Evolutionary conservation across 257 asterid genomes (phyloP), one percentile per base, ranked within the genome.

Genomic region (Solanum clarkiae): DNA sequence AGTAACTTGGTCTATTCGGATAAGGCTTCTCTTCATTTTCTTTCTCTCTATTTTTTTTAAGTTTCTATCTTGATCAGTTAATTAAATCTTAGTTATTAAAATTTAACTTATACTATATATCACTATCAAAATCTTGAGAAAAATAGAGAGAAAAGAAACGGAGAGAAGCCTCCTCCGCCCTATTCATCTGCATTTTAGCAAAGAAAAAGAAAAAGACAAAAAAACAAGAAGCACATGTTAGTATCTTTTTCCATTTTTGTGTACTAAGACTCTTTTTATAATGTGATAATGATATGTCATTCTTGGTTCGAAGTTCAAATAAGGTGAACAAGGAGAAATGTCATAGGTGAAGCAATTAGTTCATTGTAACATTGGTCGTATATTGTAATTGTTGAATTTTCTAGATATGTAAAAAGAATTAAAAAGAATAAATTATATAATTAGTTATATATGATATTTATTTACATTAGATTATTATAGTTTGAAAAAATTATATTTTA

Each of bases 161-260:
- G 4, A 32, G 0, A 32, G 0, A 0, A 3, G 36, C 3, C 36
- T 32, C 3, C 36, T 3, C 36, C 36, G 4, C 0, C 4, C 36
- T 1, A 32, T 32, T 32, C 36, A 32, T 32, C 36, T 32, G 36
- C 36, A 9, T 74, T 22, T 44, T 45, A 74, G 57, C n/a, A 45
- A 72, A 47, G 13, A 59, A 57, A 8, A 18, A 59, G 65, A 0
- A 4, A n/a, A 59, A 59, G n/a, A 6, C 1, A 55, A 54, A 14
- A 53, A 53, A 18, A 57, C 0, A 57, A 57, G 6, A 57, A 59
- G 4, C 15, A 60, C 55, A 20, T 36, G 40, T 6, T 24, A 66
- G 13, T 24, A 14, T 16, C 1, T 14, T 47, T 75, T 49, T 75
- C 44, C 5, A 47, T 47, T 20, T 40, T 44, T 71, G 29, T 3